Percentiles rank a stretch among this genome's conserved stretches.
Conservation (phyloP, 257 asterid species). For the Salvia miltiorrhiza region DNA sequence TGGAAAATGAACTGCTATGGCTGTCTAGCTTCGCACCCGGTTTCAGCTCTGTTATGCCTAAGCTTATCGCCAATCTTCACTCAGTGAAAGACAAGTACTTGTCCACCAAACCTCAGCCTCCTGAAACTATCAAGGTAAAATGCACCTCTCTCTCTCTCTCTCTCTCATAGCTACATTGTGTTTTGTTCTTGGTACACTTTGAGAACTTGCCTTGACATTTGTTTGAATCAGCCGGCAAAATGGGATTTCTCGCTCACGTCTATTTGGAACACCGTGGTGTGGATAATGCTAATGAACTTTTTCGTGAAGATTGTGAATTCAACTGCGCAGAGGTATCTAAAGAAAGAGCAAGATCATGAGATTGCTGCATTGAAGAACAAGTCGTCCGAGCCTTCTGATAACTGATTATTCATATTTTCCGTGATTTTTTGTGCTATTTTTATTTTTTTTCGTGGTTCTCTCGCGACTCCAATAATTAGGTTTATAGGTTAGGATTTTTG, state of each 20-base stretch:
- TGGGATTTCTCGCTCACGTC: slow-evolving; percentile 76
- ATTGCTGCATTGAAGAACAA: slow-evolving; percentile 50
- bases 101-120: slow-evolving; percentile 48
- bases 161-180: neutral
- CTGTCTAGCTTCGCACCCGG: slow-evolving; percentile 69
- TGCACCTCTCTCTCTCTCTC: neutral
- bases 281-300: slow-evolving; percentile 78
- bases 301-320: slow-evolving; percentile 69
- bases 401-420: slow-evolving; percentile 11
- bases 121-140: slow-evolving; percentile 63
- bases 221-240: slow-evolving; percentile 41
- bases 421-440: neutral
- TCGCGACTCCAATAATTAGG: slow-evolving; percentile 11
- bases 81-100: slow-evolving; percentile 62
- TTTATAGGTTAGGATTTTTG: slow-evolving; percentile 24
- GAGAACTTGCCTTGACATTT: too few relatives aligned
- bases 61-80: slow-evolving; percentile 57
- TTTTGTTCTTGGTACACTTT: too few relatives aligned
- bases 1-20: slow-evolving; percentile 80
- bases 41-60: slow-evolving; percentile 44
- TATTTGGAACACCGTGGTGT: slow-evolving; percentile 76
- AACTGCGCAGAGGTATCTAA: slow-evolving; percentile 63
- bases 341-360: slow-evolving; percentile 64
- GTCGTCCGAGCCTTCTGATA: slow-evolving; percentile 26
- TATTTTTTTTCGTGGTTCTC: neutral